Evolutionary conservation across 176 grass and related monocot species (phyloP).

Genomic region (Oryza brachyantha): DNA sequence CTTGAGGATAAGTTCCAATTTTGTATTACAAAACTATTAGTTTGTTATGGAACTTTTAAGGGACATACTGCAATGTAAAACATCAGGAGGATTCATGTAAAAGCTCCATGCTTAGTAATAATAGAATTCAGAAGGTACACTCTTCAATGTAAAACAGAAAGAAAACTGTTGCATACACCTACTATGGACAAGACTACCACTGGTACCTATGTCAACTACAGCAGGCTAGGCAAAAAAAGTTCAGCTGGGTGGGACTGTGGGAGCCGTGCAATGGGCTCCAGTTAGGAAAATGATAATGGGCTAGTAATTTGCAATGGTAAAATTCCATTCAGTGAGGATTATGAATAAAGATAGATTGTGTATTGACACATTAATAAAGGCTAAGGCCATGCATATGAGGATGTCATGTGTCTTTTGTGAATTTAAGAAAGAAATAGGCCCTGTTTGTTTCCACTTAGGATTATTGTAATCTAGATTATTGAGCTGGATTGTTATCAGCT

Average conservation of each 20-base stretch:
- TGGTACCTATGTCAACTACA: background rate
- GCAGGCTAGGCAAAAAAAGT: background rate
- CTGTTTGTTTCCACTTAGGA: too few species aligned
- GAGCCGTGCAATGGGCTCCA: background rate
- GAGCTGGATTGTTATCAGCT: too few species aligned
- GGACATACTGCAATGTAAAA: background rate
- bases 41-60: constrained; percentile 8
- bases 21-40: background rate
- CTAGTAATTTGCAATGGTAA: background rate
- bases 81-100: background rate
- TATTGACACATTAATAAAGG: background rate
- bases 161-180: background rate
- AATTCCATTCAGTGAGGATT: background rate
- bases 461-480: too few species aligned
- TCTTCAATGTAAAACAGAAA: constrained; percentile 16
- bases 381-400: background rate
- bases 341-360: background rate
- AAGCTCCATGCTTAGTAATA: background rate
- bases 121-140: background rate
- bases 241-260: background rate
- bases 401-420: background rate
- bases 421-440: background rate
- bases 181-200: background rate
- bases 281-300: background rate
- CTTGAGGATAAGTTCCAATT: background rate